Percentiles rank a stretch among this genome's conserved stretches.
phyloP scores from a whole-genome alignment of 2,329 filamentous ascomycete genomes.

The Mycosphaerelloides madeirae region DNA sequence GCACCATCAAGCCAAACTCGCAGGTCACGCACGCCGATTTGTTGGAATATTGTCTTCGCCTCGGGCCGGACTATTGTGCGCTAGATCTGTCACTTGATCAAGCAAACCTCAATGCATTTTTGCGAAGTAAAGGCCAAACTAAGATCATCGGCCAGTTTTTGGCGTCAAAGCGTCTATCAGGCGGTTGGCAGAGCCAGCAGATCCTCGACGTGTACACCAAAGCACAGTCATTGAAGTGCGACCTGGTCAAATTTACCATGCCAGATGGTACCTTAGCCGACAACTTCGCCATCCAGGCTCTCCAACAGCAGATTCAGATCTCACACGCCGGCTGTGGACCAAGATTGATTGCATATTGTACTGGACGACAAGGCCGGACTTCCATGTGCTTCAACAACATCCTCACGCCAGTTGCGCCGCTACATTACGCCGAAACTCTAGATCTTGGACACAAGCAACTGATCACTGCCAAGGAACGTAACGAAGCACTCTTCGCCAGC shows the following conservation, averaged over 20 bases:
- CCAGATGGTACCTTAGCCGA: constrained; percentile 56
- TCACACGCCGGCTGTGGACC: constrained; percentile 15
- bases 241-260: constrained; percentile 58
- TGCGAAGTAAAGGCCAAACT: constrained; percentile 50
- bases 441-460: constrained; percentile 30
- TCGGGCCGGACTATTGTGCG: constrained; percentile 57
- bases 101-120: constrained; percentile 47
- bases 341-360: constrained; percentile 45
- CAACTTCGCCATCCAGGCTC: constrained; percentile 56
- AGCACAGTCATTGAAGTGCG: constrained; percentile 55
- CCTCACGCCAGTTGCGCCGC: constrained; percentile 52
- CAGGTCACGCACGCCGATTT: constrained; percentile 35
- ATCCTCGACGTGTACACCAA: constrained; percentile 57
- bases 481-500: constrained; percentile 60
- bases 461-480: constrained; percentile 60
- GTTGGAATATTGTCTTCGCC: constrained; percentile 55
- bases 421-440: constrained; percentile 1
- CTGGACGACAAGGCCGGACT: constrained; percentile 56
- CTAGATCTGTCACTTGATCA: constrained; percentile 58
- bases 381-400: constrained; percentile 64
- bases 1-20: constrained; percentile 1
- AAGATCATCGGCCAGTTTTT: constrained; percentile 58
- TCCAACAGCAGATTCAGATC: constrained; percentile 47
- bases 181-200: constrained; percentile 53
- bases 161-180: constrained; percentile 34